Conservation (phyloP, 2,329 filamentous ascomycete genomes). For the Colletotrichum sp. region DNA sequence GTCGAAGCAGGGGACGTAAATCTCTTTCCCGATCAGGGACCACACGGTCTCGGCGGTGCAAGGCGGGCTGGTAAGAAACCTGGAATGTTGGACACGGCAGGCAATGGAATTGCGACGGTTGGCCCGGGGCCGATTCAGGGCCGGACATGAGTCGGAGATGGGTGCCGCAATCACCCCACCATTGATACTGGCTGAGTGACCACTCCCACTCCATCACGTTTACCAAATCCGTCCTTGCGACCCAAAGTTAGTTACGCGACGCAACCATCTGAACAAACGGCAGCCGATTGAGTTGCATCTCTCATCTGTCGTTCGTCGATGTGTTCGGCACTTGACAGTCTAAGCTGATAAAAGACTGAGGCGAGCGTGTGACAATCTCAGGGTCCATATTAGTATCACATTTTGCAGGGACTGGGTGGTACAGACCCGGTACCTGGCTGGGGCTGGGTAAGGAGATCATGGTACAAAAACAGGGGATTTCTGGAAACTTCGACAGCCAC, state of each 20-base stretch:
- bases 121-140: background rate
- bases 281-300: background rate
- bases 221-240: background rate
- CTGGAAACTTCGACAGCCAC: background rate
- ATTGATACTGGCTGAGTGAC: background rate
- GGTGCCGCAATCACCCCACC: background rate
- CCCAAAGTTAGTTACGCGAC: background rate
- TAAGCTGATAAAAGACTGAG: background rate
- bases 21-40: constrained; percentile 9
- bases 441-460: background rate
- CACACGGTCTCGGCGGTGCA: constrained; percentile 4
- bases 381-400: constrained; percentile 2
- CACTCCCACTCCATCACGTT: background rate
- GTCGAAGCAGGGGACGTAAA: background rate
- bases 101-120: constrained; percentile 2
- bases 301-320: background rate
- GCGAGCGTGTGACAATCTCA: background rate
- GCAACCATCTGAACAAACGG: background rate
- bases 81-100: constrained; percentile 1
- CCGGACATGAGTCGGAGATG: constrained; percentile 11
- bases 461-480: background rate
- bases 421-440: background rate
- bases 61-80: constrained; percentile 4
- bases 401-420: background rate
- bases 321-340: background rate